Conservation (phyloP, 2,329 filamentous ascomycete species). For the Mycosphaerelloides madeirae region DNA sequence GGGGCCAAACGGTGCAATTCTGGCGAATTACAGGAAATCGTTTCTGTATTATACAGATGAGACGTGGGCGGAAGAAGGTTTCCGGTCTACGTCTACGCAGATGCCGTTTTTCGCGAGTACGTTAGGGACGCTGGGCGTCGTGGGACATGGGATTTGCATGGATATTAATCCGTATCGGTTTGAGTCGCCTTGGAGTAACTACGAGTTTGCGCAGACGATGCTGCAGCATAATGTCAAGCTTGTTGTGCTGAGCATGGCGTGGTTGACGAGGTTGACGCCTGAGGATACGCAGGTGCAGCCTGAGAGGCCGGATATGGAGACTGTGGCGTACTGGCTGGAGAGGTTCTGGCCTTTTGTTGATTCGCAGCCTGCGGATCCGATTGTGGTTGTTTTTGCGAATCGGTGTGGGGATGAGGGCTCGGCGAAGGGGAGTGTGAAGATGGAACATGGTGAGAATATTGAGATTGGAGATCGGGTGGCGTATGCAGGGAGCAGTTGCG, state of each 20-base stretch:
- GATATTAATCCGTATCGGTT: constrained; percentile 62
- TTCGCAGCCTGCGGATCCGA: constrained; percentile 45
- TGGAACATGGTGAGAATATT: constrained; percentile 28
- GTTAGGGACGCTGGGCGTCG: constrained; percentile 34
- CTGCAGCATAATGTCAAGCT: constrained; percentile 55
- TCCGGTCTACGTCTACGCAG: constrained; percentile 4
- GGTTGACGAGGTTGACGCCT: constrained; percentile 58
- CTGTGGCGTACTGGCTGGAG: constrained; percentile 69
- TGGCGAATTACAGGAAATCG: constrained; percentile 59
- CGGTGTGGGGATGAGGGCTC: constrained; percentile 58
- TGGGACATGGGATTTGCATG: constrained; percentile 50
- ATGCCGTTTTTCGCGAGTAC: constrained; percentile 36
- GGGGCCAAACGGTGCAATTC: constrained; percentile 48
- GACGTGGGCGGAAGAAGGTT: constrained; percentile 50
- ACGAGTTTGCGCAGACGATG: constrained; percentile 56
- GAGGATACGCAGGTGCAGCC: constrained; percentile 45
- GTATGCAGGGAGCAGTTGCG: constrained; percentile 70
- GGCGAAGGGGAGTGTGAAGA: constrained; percentile 17
- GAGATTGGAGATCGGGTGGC: constrained; percentile 41
- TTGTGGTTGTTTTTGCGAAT: constrained; percentile 68
- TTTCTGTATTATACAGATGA: constrained; percentile 66
- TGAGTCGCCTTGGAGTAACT: constrained; percentile 52
- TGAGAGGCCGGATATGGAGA: constrained; percentile 63
- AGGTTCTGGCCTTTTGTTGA: constrained; percentile 59
- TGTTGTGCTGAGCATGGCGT: constrained; percentile 72